Percentiles rank a stretch among this genome's conserved stretches.
phyloP scores from a whole-genome alignment of 805 yeast genomes.

The Candida endomychidarum region DNA sequence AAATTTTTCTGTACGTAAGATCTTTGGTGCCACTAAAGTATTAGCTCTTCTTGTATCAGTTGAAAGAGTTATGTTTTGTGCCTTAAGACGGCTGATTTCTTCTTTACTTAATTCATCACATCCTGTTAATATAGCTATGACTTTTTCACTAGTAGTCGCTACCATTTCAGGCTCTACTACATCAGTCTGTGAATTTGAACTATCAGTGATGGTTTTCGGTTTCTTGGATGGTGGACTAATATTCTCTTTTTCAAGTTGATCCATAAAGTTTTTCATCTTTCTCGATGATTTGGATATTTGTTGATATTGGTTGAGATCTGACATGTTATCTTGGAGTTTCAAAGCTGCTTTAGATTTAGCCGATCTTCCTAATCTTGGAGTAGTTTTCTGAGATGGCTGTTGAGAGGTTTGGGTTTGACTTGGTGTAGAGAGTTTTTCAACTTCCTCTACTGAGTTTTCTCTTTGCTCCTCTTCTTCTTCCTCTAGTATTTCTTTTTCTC shows the following conservation, averaged over 20 bases:
- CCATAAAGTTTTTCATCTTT: slow-evolving; percentile 40
- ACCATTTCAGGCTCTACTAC: neutral
- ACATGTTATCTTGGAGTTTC: slow-evolving; percentile 67
- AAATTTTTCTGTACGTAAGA: slow-evolving; percentile 86
- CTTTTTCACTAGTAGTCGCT: neutral
- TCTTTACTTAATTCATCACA: slow-evolving; percentile 47
- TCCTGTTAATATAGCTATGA: slow-evolving; percentile 55
- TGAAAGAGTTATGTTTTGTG: slow-evolving; percentile 4
- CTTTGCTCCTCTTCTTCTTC: neutral
- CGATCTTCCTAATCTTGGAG: slow-evolving; percentile 35
- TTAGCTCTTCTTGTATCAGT: slow-evolving; percentile 24
- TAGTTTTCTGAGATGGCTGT: neutral
- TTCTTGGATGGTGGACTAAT: slow-evolving; percentile 17
- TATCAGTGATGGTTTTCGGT: slow-evolving; percentile 10
- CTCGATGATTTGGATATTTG: slow-evolving; percentile 45
- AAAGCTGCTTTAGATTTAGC: slow-evolving; percentile 69
- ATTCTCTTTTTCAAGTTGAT: slow-evolving; percentile 27
- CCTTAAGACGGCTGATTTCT: slow-evolving; percentile 22
- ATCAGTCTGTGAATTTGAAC: neutral
- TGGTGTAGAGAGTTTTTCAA: neutral
- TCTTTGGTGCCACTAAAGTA: slow-evolving; percentile 72
- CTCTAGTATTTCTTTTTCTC: slow-evolving; percentile 1
- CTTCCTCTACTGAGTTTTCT: neutral
- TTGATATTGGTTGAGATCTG: slow-evolving; percentile 63
- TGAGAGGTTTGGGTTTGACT: neutral